These are phyloP conservation scores for Eucalyptus marginata DNA, from an alignment of 345 rosid genomes.

Conservation along the genomic window DNA sequence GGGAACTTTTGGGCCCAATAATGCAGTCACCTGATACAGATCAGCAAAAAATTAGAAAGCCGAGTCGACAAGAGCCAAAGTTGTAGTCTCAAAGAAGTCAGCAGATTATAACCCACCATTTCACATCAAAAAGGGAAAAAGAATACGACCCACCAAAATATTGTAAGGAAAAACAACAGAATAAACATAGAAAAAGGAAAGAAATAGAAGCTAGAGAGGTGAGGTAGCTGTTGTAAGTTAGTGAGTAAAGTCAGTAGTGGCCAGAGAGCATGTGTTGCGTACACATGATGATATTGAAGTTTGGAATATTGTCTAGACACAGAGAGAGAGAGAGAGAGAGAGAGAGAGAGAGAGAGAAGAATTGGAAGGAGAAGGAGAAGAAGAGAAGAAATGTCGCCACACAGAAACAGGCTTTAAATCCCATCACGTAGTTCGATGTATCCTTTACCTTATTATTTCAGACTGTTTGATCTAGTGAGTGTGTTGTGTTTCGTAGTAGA, in stretches of 20 bases:
- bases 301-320: constrained; percentile 1
- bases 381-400: background rate
- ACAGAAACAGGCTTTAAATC: constrained; percentile 23
- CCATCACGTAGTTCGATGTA: constrained; percentile 38
- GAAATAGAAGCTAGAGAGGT: background rate
- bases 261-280: constrained; percentile 8
- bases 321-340: background rate
- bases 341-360: background rate
- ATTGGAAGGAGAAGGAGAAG: background rate
- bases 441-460: constrained; percentile 11
- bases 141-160: background rate
- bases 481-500: background rate
- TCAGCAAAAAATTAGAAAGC: constrained; percentile 16
- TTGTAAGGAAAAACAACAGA: background rate
- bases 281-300: constrained; percentile 6
- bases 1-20: constrained; percentile 31
- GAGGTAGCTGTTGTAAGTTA: background rate
- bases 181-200: background rate
- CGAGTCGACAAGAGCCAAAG: background rate
- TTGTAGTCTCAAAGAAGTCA: constrained; percentile 2
- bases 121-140: background rate
- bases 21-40: constrained; percentile 14
- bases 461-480: background rate
- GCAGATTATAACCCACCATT: background rate
- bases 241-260: constrained; percentile 9